A percentile compares a stretch with the other conserved stretches of the same genome.
Conservation (phyloP, 2,329 filamentous ascomycete genomes). For the Ustulina deusta region DNA sequence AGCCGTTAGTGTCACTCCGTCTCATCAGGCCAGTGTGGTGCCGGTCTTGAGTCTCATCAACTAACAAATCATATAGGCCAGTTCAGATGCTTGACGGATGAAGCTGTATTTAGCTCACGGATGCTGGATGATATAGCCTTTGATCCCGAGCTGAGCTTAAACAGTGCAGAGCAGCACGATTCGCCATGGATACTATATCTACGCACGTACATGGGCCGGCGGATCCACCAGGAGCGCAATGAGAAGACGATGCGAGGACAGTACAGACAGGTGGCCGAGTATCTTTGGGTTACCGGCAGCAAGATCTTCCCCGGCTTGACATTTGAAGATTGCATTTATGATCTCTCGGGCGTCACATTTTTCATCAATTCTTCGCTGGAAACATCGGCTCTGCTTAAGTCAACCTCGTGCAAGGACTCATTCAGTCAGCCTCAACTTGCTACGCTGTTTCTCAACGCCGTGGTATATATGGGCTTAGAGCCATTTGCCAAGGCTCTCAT, state of each 20-base stretch:
- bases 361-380: slow-evolving; percentile 41
- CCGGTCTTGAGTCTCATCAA: not conserved
- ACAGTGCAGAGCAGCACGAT: slow-evolving; percentile 36
- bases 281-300: slow-evolving; percentile 37
- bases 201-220: slow-evolving; percentile 36
- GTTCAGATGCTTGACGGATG: slow-evolving; percentile 39
- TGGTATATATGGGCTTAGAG: slow-evolving; percentile 40
- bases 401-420: slow-evolving; percentile 33
- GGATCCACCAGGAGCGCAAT: slow-evolving; percentile 38
- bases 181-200: slow-evolving; percentile 38
- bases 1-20: slow-evolving; percentile 32
- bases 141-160: slow-evolving; percentile 32
- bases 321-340: slow-evolving; percentile 38
- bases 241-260: slow-evolving; percentile 40
- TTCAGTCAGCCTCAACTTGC: slow-evolving; percentile 37
- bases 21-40: not conserved
- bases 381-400: slow-evolving; percentile 36
- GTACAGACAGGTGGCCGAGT: slow-evolving; percentile 39
- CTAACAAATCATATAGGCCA: slow-evolving; percentile 36
- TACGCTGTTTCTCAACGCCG: slow-evolving; percentile 40
- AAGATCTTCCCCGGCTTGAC: slow-evolving; percentile 37
- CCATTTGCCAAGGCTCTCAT: slow-evolving; percentile 39
- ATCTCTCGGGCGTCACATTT: slow-evolving; percentile 38
- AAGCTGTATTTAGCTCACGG: slow-evolving; percentile 40
- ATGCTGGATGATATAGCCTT: slow-evolving; percentile 39